phyloP scores from a whole-genome alignment of 306 rosid species.

The Carpinus fangiana region DNA sequence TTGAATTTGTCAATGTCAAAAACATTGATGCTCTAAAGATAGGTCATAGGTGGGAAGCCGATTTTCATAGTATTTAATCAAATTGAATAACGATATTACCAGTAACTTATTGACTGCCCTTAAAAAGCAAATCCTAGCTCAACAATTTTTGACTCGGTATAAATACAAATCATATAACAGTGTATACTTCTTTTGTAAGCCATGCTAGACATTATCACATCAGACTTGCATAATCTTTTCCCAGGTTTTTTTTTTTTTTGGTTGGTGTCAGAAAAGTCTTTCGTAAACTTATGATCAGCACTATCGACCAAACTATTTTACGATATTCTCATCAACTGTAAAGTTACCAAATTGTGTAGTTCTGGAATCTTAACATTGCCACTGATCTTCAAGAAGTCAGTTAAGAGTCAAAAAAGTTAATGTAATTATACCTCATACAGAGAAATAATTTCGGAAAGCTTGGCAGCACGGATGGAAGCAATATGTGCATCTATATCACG shows the following conservation, averaged over 20 bases:
- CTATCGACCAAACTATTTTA: neutral
- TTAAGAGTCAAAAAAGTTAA: constrained; percentile 22
- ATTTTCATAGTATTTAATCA: neutral
- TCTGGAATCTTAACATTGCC: constrained; percentile 16
- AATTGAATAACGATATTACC: neutral
- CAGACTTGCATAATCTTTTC: neutral
- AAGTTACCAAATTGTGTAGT: neutral
- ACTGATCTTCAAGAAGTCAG: constrained; percentile 14
- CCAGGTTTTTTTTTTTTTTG: neutral
- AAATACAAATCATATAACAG: neutral
- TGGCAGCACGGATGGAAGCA: constrained; percentile 65
- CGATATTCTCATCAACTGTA: neutral
- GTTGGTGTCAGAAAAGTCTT: neutral
- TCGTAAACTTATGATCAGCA: neutral
- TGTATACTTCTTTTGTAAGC: neutral
- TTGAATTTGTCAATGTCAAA: neutral
- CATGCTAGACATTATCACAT: neutral
- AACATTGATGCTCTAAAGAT: neutral
- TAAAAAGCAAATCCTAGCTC: neutral
- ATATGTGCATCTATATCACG: constrained; percentile 87
- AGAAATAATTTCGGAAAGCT: constrained; percentile 71
- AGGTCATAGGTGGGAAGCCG: neutral
- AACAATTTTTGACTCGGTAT: neutral
- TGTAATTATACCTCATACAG: constrained; percentile 61
- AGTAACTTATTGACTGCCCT: neutral